A percentile compares a stretch with the other conserved stretches of the same genome.
Conservation (phyloP, 2,329 filamentous ascomycete species). For the Tolypocladium endophyticum region DNA sequence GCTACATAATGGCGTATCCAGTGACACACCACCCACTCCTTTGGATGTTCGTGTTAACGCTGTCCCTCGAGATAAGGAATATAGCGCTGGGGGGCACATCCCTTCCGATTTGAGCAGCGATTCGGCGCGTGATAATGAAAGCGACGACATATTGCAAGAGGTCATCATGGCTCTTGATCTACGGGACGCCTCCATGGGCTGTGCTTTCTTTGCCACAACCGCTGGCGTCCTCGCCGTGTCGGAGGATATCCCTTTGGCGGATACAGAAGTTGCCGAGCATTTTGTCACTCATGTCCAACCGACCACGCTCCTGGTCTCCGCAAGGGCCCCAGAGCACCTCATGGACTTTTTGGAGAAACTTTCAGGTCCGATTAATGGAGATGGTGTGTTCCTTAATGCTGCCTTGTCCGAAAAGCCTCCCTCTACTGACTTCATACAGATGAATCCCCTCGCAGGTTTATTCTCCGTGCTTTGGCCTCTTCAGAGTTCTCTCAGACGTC, state of each 20-base stretch:
- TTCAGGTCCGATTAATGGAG: background rate
- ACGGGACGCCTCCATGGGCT: slow-evolving; percentile 64
- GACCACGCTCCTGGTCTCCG: slow-evolving; percentile 42
- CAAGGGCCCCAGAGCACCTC: slow-evolving; percentile 32
- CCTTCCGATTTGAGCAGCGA: background rate
- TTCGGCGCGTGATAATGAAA: background rate
- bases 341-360: slow-evolving; percentile 16
- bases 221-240: slow-evolving; percentile 65
- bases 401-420: background rate
- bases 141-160: slow-evolving; percentile 28
- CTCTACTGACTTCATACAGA: background rate
- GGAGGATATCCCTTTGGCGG: slow-evolving; percentile 62
- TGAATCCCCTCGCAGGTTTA: slow-evolving; percentile 8
- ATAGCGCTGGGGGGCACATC: background rate
- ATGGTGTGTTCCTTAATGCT: background rate
- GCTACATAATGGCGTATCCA: background rate
- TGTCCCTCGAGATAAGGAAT: background rate
- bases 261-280: slow-evolving; percentile 57
- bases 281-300: slow-evolving; percentile 44
- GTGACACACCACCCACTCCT: background rate
- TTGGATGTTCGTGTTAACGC: background rate
- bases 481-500: slow-evolving; percentile 61
- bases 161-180: slow-evolving; percentile 74
- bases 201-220: slow-evolving; percentile 67
- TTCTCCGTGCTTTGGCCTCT: slow-evolving; percentile 57